Evolutionary conservation across 345 rosid species (phyloP).

Genomic region (Turritis glabra): DNA sequence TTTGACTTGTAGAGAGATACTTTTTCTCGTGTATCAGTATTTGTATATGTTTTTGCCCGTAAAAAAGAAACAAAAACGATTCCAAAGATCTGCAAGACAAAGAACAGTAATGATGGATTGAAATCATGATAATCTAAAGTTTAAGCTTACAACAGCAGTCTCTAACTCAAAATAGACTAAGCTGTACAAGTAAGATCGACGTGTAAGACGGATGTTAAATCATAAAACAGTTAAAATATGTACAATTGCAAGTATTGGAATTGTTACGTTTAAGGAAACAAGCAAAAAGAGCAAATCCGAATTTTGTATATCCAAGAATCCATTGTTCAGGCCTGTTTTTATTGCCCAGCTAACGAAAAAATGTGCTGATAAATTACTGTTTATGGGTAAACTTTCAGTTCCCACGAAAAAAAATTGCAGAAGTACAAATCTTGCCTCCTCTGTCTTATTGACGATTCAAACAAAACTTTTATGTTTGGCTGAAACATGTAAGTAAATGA

Average conservation of each 20-base stretch:
- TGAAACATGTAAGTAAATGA: neutral
- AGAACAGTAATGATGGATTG: neutral
- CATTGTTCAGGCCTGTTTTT: neutral
- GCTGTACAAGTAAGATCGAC: too few relatives aligned
- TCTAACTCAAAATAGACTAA: too few relatives aligned
- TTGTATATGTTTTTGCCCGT: constrained; percentile 37
- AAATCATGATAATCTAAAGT: constrained; percentile 7
- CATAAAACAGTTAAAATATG: too few relatives aligned
- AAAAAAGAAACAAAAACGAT: neutral
- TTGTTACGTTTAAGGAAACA: too few relatives aligned
- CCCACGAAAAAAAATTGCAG: constrained; percentile 27
- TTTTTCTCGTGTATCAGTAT: constrained; percentile 17
- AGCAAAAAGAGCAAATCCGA: neutral
- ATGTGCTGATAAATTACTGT: constrained; percentile 5
- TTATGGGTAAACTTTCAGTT: constrained; percentile 19
- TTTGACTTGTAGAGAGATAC: constrained; percentile 27
- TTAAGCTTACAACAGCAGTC: neutral
- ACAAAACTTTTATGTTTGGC: neutral
- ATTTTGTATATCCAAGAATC: neutral
- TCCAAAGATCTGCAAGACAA: neutral
- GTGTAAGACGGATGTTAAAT: too few relatives aligned
- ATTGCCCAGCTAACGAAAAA: neutral
- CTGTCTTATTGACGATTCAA: constrained; percentile 23
- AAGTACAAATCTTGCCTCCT: neutral
- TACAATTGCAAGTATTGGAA: too few relatives aligned